Base-by-base conservation (phyloP, 441 rosid genomes). In the Euphorbia schlechtendalii region DNA sequence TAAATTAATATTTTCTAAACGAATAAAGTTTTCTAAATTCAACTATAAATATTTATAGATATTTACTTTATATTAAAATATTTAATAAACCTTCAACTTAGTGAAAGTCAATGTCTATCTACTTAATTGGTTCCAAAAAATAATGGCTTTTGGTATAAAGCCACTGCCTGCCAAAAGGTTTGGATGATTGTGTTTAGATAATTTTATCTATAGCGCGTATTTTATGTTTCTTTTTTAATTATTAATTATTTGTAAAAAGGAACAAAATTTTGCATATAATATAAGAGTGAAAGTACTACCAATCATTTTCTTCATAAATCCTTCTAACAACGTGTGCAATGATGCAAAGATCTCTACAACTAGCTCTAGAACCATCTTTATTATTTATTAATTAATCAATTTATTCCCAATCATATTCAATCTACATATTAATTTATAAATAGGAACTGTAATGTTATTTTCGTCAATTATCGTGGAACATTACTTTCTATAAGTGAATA, bases 71-170 rank as follows among this genome's bases (percentile, higher is more conserved):
- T n/a, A n/a, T n/a, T n/a, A n/a, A n/a, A 36, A 36, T 36, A 41
- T 41, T 41, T 3, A 41, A 41, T 41, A 32, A 2, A 32, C 7
- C 36, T 12, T 71, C 70, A 27, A 71, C 70, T 65, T 71, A 77
- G 53, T 73, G 68, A 70, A 81, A 82, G 86, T 83, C 88, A 81
- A 80, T 81, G 78, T 72, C 76, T 75, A 83, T 83, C 80, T 63
- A 59, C 61, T 70, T 45, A 45, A 12, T 11, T 46, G 56, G 32
- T 54, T 67, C 71, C 68, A 69, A 53, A 63, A 65, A 22, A 45
- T 45, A 45, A 14, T 45, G 67, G 76, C 25, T 66, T 79, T 68
- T 34, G 74, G 74, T 49, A 59, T 38, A 54, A 54, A 28, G 65
- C 81, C 78, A 74, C 34, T 32, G 34, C 34, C 34, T 32, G 34